Base-by-base conservation (phyloP, 2,329 filamentous ascomycete genomes). In the Penicillium sp. region DNA sequence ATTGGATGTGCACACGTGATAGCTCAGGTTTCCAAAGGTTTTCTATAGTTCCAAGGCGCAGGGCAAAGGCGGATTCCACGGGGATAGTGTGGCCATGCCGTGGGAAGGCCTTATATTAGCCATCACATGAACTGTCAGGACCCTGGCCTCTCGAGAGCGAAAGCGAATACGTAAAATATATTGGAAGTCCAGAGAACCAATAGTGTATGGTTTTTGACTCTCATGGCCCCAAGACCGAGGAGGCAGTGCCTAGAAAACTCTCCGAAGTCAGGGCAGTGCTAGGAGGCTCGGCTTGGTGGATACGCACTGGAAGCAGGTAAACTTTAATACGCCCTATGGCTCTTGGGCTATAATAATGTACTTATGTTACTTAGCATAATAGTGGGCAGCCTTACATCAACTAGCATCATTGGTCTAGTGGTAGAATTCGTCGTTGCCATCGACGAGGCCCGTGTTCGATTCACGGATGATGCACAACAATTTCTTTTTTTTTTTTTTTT, bases 371-470 rank as follows among this genome's bases (percentile, higher is more conserved):
- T n/a, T n/a, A n/a, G 33, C 33, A 17, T 15, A 17, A 35, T 17
- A 15, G 6, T 3, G 2, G 5, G 2, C 6, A 0, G 0, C 3
- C 6, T 12, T 10, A 42, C 1, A 66, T 55, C 13, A 67, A 60
- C 38, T 58, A 68, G 73, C 73, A 75, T 75, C 71, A 73, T 75
- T 76, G 73, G 73, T 75, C 73, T 76, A 76, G 73, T 76, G 73
- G 73, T 76, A 76, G 73, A 75, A 75, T 75, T 75, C 73, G 68
- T 75, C 73, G 73, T 75, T 75, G 73, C 73, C 73, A 76, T 77
- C 75, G 75, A 77, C 68, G 74, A 76, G 75, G 73, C 74, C 74
- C 75, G 74, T 74, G 75, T 77, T 77, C 75, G 74, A 77, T 77
- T 77, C 75, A 74, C 75, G 75, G 75, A 76, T 74, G 74, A 76